These are phyloP conservation scores for Fomes fomentarius DNA, from an alignment of 1,284 basidiomycete genomes.

Conservation along the genomic window DNA sequence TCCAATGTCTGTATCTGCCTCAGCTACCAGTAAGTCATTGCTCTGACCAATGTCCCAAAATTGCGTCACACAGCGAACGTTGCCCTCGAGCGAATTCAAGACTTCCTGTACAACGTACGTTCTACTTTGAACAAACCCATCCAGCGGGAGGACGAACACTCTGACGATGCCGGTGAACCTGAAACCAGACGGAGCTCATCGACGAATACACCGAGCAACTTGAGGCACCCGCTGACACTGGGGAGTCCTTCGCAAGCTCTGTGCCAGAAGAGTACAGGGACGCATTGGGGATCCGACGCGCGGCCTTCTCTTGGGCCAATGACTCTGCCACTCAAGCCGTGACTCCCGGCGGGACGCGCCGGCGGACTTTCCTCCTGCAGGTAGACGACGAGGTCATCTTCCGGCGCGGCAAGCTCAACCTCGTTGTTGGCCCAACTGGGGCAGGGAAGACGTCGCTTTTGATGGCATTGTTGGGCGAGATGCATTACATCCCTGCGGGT, in stretches of 20 bases:
- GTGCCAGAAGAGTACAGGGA: slow-evolving; percentile 22
- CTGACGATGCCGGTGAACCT: no score
- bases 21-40: background rate
- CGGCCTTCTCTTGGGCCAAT: slow-evolving; percentile 45
- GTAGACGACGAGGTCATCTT: slow-evolving; percentile 60
- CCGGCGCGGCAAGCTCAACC: slow-evolving; percentile 58
- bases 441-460: slow-evolving; percentile 55
- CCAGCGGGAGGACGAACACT: no score
- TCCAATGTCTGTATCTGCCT: slow-evolving; percentile 22
- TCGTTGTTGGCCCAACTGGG: slow-evolving; percentile 67
- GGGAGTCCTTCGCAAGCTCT: background rate
- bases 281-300: slow-evolving; percentile 44
- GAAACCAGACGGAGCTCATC: slow-evolving; percentile 48
- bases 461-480: slow-evolving; percentile 64
- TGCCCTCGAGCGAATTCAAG: slow-evolving; percentile 48
- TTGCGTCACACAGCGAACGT: slow-evolving; percentile 44
- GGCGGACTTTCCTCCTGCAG: slow-evolving; percentile 48
- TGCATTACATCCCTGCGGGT: slow-evolving; percentile 59
- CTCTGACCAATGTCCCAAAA: no score
- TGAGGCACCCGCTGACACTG: background rate
- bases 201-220: slow-evolving; percentile 43
- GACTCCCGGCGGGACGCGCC: slow-evolving; percentile 29
- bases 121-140: no score
- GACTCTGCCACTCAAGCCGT: slow-evolving; percentile 26
- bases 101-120: slow-evolving; percentile 48